phyloP scores from a whole-genome alignment of 225 moss, liverwort and hornwort genomes.

The Polytrichum commune region DNA sequence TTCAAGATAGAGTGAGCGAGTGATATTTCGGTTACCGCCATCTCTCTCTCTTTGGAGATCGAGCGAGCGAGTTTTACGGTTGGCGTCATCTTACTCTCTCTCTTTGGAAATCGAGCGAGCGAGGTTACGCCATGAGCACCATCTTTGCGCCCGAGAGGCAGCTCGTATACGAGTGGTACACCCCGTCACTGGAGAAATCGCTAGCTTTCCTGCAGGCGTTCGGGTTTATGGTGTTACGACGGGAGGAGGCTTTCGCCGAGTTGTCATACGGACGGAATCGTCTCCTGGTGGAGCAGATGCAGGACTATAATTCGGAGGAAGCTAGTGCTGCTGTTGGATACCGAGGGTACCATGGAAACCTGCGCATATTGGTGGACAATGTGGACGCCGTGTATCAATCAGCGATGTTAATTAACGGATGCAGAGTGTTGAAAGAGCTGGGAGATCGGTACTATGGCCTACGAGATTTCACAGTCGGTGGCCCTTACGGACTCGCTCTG shows the following conservation, averaged over 20 bases:
- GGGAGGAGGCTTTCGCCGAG: conserved; percentile 51
- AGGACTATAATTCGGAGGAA: not conserved
- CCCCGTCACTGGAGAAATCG: conserved; percentile 56
- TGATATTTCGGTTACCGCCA: no score
- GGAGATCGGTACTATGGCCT: conserved; percentile 59
- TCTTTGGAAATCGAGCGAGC: no score
- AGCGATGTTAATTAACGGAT: conserved; percentile 33
- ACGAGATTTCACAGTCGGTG: conserved; percentile 68
- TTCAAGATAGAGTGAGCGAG: no score
- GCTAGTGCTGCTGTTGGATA: conserved; percentile 11
- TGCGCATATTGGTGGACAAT: conserved; percentile 61
- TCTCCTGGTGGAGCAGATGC: conserved; percentile 60
- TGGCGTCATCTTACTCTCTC: no score
- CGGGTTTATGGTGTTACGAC: conserved; percentile 50
- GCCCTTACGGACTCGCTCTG: conserved; percentile 58
- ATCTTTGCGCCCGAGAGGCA: conserved; percentile 44
- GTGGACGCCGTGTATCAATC: conserved; percentile 56
- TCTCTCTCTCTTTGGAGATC: no score
- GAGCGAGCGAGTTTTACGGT: no score
- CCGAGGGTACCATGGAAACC: conserved; percentile 50
- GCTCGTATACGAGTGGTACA: conserved; percentile 79
- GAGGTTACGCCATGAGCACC: conserved; percentile 4
- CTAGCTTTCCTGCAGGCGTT: conserved; percentile 44
- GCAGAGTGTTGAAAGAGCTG: conserved; percentile 46
- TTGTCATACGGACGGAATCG: conserved; percentile 50